Evolutionary conservation across 2,329 filamentous ascomycete genomes (phyloP).

Genomic region (Orbilia brochopaga): DNA sequence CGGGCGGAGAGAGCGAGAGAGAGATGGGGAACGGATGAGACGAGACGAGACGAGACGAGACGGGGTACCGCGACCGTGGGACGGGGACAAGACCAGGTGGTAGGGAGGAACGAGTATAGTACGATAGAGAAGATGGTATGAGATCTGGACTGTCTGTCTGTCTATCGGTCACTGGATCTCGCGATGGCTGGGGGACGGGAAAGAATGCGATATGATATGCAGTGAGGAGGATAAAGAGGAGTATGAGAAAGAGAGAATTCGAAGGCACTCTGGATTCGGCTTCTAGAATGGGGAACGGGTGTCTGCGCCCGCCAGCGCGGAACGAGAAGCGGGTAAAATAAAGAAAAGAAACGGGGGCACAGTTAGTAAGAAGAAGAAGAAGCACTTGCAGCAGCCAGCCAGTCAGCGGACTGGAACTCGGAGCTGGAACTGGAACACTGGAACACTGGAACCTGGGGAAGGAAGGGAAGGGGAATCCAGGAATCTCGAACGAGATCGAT

Average conservation of each 20-base stretch:
- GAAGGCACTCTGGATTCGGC: not conserved
- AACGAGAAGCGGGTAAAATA: constrained; percentile 8
- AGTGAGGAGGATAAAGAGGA: constrained; percentile 1
- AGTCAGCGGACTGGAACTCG: not conserved
- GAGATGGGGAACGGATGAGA: not conserved
- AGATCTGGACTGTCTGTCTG: too few relatives aligned
- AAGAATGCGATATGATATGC: not conserved
- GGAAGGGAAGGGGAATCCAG: too few relatives aligned
- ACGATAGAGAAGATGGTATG: too few relatives aligned
- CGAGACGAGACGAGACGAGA: constrained; percentile 9
- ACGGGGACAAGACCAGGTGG: constrained; percentile 14
- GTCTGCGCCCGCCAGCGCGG: too few relatives aligned
- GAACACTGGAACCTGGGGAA: too few relatives aligned
- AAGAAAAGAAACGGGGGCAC: constrained; percentile 5
- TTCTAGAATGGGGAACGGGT: too few relatives aligned
- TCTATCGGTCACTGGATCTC: not conserved
- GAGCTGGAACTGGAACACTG: constrained; percentile 1
- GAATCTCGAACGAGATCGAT: too few relatives aligned
- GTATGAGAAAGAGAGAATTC: constrained; percentile 20
- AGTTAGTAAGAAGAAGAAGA: constrained; percentile 1
- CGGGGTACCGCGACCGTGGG: constrained; percentile 40
- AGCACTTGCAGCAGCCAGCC: not conserved
- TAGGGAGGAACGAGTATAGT: not conserved
- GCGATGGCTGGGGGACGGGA: not conserved
- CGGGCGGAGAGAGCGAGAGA: too few relatives aligned